phyloP scores from a whole-genome alignment of 805 yeast species.

The Suhomyces prunicola region DNA sequence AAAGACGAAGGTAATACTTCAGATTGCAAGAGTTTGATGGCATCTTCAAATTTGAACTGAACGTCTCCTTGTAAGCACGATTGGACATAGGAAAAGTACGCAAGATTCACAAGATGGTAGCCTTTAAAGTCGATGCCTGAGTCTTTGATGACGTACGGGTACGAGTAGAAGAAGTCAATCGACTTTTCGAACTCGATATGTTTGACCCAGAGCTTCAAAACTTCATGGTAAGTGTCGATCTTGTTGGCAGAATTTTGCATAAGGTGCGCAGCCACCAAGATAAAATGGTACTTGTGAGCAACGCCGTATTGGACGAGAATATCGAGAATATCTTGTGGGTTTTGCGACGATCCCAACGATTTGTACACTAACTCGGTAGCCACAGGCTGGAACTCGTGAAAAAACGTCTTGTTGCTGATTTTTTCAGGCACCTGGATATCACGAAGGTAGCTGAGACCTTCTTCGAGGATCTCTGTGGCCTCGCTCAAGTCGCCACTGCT shows the following conservation, averaged over 20 bases:
- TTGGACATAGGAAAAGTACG: constrained; percentile 34
- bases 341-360: constrained; percentile 7
- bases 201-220: constrained; percentile 33
- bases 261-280: constrained; percentile 16
- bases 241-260: constrained; percentile 13
- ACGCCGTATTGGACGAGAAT: constrained; percentile 26
- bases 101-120: constrained; percentile 21
- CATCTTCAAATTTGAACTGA: constrained; percentile 21
- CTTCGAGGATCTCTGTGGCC: constrained; percentile 36
- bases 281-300: constrained; percentile 34
- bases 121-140: constrained; percentile 11
- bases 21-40: constrained; percentile 25
- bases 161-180: constrained; percentile 1
- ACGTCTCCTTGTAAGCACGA: constrained; percentile 23
- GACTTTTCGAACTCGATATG: constrained; percentile 24
- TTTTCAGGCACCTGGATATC: constrained; percentile 34
- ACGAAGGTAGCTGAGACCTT: constrained; percentile 37
- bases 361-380: constrained; percentile 20
- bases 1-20: constrained; percentile 20
- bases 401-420: constrained; percentile 25
- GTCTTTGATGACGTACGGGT: constrained; percentile 6
- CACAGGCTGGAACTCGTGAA: constrained; percentile 26
- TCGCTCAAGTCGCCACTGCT: constrained; percentile 22
- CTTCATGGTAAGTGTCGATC: constrained; percentile 17
- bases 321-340: constrained; percentile 23